A percentile compares a stretch with the other conserved stretches of the same genome.
phyloP scores from a whole-genome alignment of 306 rosid genomes.

The Corylus heterophylla region DNA sequence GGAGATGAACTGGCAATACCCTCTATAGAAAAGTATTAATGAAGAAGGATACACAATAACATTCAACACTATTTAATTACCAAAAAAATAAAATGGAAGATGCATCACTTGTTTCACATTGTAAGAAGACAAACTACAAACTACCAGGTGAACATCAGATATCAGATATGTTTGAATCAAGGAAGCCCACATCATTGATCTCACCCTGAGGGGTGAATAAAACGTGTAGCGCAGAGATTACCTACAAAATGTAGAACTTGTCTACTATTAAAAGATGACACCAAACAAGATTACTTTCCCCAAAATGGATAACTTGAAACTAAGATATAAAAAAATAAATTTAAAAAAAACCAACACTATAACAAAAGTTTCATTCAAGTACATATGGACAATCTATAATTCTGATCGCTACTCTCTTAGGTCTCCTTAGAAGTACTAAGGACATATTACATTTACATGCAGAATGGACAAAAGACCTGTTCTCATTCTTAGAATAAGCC shows the following conservation, averaged over 20 bases:
- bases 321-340: background rate
- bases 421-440: constrained; percentile 58
- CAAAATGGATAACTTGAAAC: constrained; percentile 36
- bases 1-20: constrained; percentile 58
- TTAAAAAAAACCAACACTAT: constrained; percentile 21
- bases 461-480: constrained; percentile 99
- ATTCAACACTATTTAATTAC: constrained; percentile 29
- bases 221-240: constrained; percentile 46
- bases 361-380: constrained; percentile 45
- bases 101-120: constrained; percentile 33
- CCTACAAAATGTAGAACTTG: constrained; percentile 43
- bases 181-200: constrained; percentile 52
- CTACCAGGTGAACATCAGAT: constrained; percentile 46
- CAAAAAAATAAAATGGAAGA: constrained; percentile 24
- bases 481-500: constrained; percentile 93
- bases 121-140: constrained; percentile 32
- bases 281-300: constrained; percentile 42
- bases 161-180: constrained; percentile 39
- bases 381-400: constrained; percentile 53
- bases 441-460: constrained; percentile 81
- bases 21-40: constrained; percentile 45
- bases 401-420: constrained; percentile 59
- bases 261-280: constrained; percentile 40
- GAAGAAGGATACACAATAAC: constrained; percentile 35
- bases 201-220: constrained; percentile 48